Base-by-base conservation (phyloP, 345 rosid species). In the Eucalyptus polyanthemos region DNA sequence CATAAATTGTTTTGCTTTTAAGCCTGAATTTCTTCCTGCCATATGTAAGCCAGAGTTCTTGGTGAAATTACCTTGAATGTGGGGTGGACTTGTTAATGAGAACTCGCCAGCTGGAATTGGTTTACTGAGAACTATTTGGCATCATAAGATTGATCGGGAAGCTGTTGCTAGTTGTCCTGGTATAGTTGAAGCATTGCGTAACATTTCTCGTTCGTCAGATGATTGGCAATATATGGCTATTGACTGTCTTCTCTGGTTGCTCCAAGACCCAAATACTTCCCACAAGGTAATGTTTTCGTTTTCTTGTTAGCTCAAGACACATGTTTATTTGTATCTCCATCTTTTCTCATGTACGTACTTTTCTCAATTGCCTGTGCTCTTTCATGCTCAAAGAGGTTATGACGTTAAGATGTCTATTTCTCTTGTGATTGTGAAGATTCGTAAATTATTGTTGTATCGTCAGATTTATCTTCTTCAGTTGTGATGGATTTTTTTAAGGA, bases 181-280 rank as follows among this genome's bases (percentile, higher is more conserved):
- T 47, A 96, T 97, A 89, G 92, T 96, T 34, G 99, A 96, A 93
- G 98, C 98, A 7, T 89, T 97, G 89, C 94, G 98, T 88, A 98
- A 97, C 58, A 96, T 98, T 25, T 99, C 99, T 92, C 94, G 97
- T 25, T 98, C 99, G 58, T 97, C 99, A 11, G 99, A 98, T 95
- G 99, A 98, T 93, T 98, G 99, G 99, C 99, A 98, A 90, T 96
- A 94, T 87, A 97, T 98, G 99, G 98, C 99, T 15, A 93, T 97
- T 8, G 99, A 96, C 87, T 97, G 99, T 94, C 99, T 98, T 91
- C 96, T 97, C 83, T 97, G 99, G 99, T 89, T 98, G 91, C 96
- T 98, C 58, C 99, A 97, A 92, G 99, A 97, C 90, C 96, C 97
- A 42, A 96, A 91, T 83, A 95, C 99, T 10, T 95, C 95, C 91